Evolutionary conservation across 1,139 yeast species (phyloP).

Genomic region (Sugiyamaella grinbergsii): DNA sequence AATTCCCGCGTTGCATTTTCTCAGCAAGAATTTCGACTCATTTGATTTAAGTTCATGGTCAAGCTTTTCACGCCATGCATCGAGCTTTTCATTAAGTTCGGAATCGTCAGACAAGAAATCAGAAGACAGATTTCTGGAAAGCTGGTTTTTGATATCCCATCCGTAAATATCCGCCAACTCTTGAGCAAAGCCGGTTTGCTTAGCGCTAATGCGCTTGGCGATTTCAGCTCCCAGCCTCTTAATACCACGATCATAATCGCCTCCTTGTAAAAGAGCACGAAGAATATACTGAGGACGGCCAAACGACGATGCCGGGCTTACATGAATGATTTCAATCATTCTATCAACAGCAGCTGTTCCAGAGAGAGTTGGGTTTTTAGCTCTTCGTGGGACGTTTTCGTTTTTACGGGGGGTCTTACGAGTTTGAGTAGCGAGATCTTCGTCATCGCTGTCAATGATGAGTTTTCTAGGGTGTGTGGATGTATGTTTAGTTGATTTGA

Average conservation of each 20-base stretch:
- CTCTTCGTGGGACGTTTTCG: not conserved
- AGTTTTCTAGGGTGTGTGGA: too few species aligned
- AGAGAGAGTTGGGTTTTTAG: not conserved
- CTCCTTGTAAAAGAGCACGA: slow-evolving; percentile 43
- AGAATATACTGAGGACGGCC: slow-evolving; percentile 31
- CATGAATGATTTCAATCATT: slow-evolving; percentile 20
- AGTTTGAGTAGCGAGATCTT: not conserved
- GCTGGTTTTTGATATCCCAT: slow-evolving; percentile 2
- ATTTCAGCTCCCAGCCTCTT: slow-evolving; percentile 36
- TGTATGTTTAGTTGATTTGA: not conserved
- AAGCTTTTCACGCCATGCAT: slow-evolving; percentile 29
- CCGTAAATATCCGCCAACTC: slow-evolving; percentile 20
- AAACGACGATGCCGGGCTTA: slow-evolving; percentile 10
- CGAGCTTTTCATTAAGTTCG: slow-evolving; percentile 21
- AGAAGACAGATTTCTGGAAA: not conserved
- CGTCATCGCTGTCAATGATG: too few species aligned
- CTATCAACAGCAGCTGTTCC: slow-evolving; percentile 19
- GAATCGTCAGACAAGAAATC: not conserved
- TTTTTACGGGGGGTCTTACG: not conserved
- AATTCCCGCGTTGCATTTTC: slow-evolving; percentile 22
- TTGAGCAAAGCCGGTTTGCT: slow-evolving; percentile 34
- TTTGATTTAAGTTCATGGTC: slow-evolving; percentile 34
- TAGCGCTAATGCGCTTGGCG: slow-evolving; percentile 35
- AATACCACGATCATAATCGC: slow-evolving; percentile 43
- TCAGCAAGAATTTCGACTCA: slow-evolving; percentile 29